Conservation (phyloP, 345 rosid genomes). For the Boechera retrofracta region DNA sequence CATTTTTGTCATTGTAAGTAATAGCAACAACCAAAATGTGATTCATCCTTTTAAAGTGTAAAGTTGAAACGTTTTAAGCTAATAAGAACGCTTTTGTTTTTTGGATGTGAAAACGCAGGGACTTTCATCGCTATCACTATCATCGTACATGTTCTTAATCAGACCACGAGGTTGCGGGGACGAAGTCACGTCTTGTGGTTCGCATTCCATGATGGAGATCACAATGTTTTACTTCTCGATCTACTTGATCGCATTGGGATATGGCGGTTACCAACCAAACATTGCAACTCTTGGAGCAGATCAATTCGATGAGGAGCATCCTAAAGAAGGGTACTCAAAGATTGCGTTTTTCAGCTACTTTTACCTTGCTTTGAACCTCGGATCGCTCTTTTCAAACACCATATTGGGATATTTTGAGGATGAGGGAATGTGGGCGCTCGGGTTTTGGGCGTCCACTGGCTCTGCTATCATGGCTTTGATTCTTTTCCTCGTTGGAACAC, state of each 20-base stretch:
- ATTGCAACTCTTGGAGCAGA: conserved; percentile 97
- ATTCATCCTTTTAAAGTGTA: neutral
- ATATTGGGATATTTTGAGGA: conserved; percentile 90
- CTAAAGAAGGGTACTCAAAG: conserved; percentile 82
- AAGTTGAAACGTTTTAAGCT: conserved; percentile 7
- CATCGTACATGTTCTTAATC: conserved; percentile 75
- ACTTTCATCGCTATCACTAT: conserved; percentile 67
- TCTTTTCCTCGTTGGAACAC: conserved; percentile 75
- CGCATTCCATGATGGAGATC: conserved; percentile 73
- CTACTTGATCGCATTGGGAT: conserved; percentile 87
- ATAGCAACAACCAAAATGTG: neutral
- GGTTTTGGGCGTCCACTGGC: conserved; percentile 91
- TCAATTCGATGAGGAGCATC: conserved; percentile 92
- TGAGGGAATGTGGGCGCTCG: conserved; percentile 91
- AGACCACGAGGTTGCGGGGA: conserved; percentile 89
- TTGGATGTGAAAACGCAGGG: conserved; percentile 60
- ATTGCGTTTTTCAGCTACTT: conserved; percentile 97
- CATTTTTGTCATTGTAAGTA: conserved; percentile 89
- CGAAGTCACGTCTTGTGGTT: conserved; percentile 65
- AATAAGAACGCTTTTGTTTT: neutral
- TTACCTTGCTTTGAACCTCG: conserved; percentile 90
- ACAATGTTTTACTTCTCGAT: conserved; percentile 83
- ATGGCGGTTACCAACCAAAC: conserved; percentile 98
- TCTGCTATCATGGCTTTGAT: conserved; percentile 81
- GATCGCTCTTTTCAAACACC: conserved; percentile 96